phyloP scores from a whole-genome alignment of 1,284 basidiomycete species.

The Rugiboletus extremiorientalis region DNA sequence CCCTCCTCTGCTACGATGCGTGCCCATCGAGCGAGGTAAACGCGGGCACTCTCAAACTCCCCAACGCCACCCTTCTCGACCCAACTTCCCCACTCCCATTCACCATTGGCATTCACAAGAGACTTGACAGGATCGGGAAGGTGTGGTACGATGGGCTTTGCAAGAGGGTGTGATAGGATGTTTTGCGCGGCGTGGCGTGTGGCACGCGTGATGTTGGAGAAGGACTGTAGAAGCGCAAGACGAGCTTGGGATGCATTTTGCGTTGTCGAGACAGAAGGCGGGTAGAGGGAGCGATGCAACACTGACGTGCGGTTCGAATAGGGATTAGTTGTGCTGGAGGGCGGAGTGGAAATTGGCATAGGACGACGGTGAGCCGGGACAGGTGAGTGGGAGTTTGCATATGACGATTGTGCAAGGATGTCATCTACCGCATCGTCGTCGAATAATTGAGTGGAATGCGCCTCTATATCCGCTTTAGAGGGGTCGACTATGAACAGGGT shows the following conservation, averaged over 20 bases:
- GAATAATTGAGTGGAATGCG: conserved; percentile 81
- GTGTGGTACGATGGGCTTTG: conserved; percentile 92
- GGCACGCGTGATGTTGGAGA: conserved; percentile 87
- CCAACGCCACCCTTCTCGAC: conserved; percentile 85
- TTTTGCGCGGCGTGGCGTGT: conserved; percentile 89
- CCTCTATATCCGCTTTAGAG: conserved; percentile 84
- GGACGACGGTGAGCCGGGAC: conserved; percentile 80
- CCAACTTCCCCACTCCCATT: conserved; percentile 85
- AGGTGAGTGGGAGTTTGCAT: conserved; percentile 75
- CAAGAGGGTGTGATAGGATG: conserved; percentile 90
- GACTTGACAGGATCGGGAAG: conserved; percentile 89
- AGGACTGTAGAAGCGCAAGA: conserved; percentile 77
- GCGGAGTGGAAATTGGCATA: conserved; percentile 53
- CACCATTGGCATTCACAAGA: conserved; percentile 82
- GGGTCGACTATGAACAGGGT: conserved; percentile 92
- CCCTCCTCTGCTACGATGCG: conserved; percentile 95
- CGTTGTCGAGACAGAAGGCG: conserved; percentile 49
- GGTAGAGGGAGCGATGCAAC: conserved; percentile 68
- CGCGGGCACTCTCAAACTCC: conserved; percentile 93
- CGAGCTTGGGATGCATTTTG: conserved; percentile 64
- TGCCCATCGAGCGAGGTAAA: conserved; percentile 97
- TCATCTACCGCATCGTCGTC: conserved; percentile 81
- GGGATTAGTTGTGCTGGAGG: conserved; percentile 43
- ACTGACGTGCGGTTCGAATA: conserved; percentile 73
- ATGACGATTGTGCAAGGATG: conserved; percentile 76